Evolutionary conservation across 2,329 filamentous ascomycete species (phyloP), one percentile per base, ranked within the genome.

Genomic region (Xylaria sp.): DNA sequence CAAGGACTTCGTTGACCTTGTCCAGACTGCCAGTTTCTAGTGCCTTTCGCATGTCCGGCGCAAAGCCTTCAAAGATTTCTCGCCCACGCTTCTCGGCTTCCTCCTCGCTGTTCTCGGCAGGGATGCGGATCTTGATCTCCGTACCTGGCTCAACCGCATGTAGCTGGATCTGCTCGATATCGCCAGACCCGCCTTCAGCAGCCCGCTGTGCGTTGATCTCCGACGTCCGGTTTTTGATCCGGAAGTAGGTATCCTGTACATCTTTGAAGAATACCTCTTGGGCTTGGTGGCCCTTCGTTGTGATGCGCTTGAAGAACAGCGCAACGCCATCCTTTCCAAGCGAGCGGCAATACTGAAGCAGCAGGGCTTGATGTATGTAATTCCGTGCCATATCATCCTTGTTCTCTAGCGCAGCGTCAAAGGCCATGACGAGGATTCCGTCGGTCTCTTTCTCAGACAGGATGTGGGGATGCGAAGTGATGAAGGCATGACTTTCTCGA

Each of bases 281-380:
- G 7, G 96, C 97, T 82, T 97, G 92, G 81, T 99, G 95, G 39
- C 91, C 93, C 75, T 89, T 90, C 3, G 92, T 97, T 25, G 92
- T 96, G 80, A 99, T 94, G 67, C 95, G 92, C 83, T 96, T 97
- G 88, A 99, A 99, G 86, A 99, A 99, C 37, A 98, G 83, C 6
- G 89, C 88, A 9, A 98, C 94, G 25, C 95, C 95, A 76, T 98
- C 94, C 73, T 89, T 90, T 70, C 95, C 94, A 7, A 99, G 86
- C 51, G 94, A 91, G 10, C 95, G 90, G 82, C 96, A 99, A 84
- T 99, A 99, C 80, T 99, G 96, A 50, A 99, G 84, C 13, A 99
- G 86, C 18, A 98, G 86, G 2, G 92, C 95, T 80, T 98, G 94
- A 81, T 99, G 96, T 25, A 99, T 94, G 81, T 91, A 98, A 79